phyloP scores from a whole-genome alignment of 1,284 basidiomycete genomes.

The Volvariella surrecta region DNA sequence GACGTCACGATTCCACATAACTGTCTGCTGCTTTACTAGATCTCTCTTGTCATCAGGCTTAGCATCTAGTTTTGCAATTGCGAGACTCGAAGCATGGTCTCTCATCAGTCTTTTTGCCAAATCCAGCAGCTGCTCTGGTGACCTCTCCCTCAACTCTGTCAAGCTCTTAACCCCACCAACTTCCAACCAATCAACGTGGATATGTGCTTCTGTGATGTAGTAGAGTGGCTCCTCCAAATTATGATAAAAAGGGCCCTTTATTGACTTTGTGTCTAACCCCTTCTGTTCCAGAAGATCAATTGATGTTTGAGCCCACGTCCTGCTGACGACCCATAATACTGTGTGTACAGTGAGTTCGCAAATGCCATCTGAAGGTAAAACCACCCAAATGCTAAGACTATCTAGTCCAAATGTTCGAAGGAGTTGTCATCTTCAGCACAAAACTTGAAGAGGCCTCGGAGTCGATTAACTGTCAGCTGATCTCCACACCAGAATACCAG shows the following conservation, averaged over 20 bases:
- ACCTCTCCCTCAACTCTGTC: conserved; percentile 13
- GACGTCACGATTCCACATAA: conserved; percentile 24
- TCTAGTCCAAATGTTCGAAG: conserved; percentile 23
- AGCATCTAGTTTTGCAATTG: conserved; percentile 11
- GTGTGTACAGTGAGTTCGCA: conserved; percentile 22
- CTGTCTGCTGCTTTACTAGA: conserved; percentile 14
- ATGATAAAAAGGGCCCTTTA: conserved; percentile 23
- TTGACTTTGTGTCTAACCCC: conserved; percentile 12
- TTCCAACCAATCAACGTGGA: conserved; percentile 18
- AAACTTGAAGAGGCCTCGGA: conserved; percentile 18
- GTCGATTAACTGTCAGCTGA: conserved; percentile 22
- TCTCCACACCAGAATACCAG: conserved; percentile 23
- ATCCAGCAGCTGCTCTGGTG: conserved; percentile 14
- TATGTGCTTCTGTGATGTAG: conserved; percentile 21
- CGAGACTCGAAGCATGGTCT: conserved; percentile 16
- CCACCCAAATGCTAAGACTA: conserved; percentile 22
- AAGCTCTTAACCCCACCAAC: conserved; percentile 12
- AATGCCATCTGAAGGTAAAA: conserved; percentile 25
- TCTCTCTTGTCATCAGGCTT: conserved; percentile 14
- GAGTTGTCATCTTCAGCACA: conserved; percentile 24
- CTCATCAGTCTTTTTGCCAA: conserved; percentile 15
- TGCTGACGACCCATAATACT: conserved; percentile 20
- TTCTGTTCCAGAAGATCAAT: conserved; percentile 19
- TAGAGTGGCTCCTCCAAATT: conserved; percentile 20
- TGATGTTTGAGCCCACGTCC: conserved; percentile 17